These are phyloP conservation scores for Lentithecium fluviatile DNA, from an alignment of 495 filamentous ascomycete species.

Conservation along the genomic window DNA sequence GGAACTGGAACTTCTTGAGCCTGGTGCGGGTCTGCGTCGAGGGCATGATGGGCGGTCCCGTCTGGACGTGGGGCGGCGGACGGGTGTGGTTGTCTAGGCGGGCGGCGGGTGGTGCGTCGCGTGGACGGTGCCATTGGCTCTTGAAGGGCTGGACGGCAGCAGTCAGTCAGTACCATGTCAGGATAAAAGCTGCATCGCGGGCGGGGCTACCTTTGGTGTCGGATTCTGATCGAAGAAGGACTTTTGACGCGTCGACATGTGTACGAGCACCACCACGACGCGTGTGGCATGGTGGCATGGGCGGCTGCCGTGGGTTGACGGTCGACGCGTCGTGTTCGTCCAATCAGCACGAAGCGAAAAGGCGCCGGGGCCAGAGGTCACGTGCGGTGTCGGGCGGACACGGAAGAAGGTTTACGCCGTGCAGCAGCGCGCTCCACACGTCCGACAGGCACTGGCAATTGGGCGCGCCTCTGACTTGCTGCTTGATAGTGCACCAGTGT, in stretches of 20 bases:
- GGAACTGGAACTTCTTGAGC: conserved; percentile 59
- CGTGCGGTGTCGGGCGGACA: too few relatives aligned
- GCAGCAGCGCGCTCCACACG: too few relatives aligned
- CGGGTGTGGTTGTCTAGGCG: conserved; percentile 20
- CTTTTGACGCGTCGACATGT: conserved; percentile 48
- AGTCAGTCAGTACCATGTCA: neutral
- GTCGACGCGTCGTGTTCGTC: conserved; percentile 5
- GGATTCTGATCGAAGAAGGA: conserved; percentile 49
- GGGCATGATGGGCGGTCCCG: conserved; percentile 44
- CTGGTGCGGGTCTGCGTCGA: conserved; percentile 59
- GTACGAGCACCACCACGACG: conserved; percentile 7
- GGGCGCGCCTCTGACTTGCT: too few relatives aligned
- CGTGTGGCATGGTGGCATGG: neutral
- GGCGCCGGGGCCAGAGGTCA: too few relatives aligned
- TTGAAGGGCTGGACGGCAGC: conserved; percentile 9
- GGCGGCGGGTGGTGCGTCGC: conserved; percentile 23
- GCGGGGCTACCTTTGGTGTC: conserved; percentile 34
- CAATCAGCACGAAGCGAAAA: too few relatives aligned
- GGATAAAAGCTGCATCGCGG: neutral
- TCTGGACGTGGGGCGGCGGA: conserved; percentile 26
- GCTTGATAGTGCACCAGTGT: too few relatives aligned
- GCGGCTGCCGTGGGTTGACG: neutral
- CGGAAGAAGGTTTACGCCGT: too few relatives aligned
- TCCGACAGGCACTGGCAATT: too few relatives aligned
- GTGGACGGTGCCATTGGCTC: conserved; percentile 28